Evolutionary conservation across 2,329 filamentous ascomycete genomes (phyloP), one percentile per base, ranked within the genome.

Genomic region (Eutypa lata): DNA sequence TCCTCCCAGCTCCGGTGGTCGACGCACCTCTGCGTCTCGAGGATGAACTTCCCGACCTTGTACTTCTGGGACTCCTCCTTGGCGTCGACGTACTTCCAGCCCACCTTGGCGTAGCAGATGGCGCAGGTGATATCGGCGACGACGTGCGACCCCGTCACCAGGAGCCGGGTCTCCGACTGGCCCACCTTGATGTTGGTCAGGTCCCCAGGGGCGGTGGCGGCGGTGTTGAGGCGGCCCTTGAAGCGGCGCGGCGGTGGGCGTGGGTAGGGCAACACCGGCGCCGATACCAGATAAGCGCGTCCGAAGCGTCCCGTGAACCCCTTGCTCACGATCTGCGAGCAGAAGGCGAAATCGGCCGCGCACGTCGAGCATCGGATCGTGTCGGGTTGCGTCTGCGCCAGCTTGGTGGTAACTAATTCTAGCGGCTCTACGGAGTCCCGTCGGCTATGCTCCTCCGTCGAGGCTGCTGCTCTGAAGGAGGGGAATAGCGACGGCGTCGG

Each of bases 51-150:
- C 59, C 84, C 84, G 48, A 87, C 75, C 68, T 88, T 88, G 73
- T 88, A 88, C 64, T 76, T 78, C 66, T 88, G 85, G 46, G 74
- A 69, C 51, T 72, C 62, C 59, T 87, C 81, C 54, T 76, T 77
- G 2, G 84, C 84, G 64, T 85, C 81, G 43, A 87, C 75, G 61
- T 88, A 88, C 67, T 87, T 87, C 85, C 85, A 88, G 18, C 85
- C 85, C 8, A 88, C 64, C 60, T 81, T 81, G 49, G 71, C 73
- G 24, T 71, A 70, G 67, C 85, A 88, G 24, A 78, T 71, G 10
- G 65, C 65, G 62, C 85, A 88, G 46, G 67, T 74, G 47, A 87
- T 84, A 68, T 88, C 84, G 3, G 84, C 81, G 7, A 88, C 84
- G 6, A 82, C 75, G 67, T 88, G 85, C 62, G 76, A 74, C 2